A percentile compares a stretch with the other conserved stretches of the same genome.
Evolutionary conservation across 345 rosid species (phyloP).

Genomic region (Salix udensis): DNA sequence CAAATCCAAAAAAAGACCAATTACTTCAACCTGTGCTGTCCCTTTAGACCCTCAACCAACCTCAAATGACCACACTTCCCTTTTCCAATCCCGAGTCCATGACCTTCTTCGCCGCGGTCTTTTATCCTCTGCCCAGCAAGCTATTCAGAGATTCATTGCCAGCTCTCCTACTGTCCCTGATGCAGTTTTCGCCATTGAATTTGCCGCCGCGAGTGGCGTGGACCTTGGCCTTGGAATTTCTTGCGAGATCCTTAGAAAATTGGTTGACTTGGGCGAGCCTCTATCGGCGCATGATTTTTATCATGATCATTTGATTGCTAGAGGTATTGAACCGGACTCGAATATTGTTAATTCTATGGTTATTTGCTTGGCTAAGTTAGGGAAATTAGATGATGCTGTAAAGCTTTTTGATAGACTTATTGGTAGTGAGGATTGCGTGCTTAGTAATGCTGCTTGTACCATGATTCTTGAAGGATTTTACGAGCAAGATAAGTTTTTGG

Average conservation of each 20-base stretch:
- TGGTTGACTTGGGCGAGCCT: too few relatives aligned
- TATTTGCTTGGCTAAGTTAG: constrained; percentile 48
- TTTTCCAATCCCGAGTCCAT: constrained; percentile 41
- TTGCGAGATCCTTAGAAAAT: too few relatives aligned
- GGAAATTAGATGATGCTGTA: constrained; percentile 51
- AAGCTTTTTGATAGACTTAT: constrained; percentile 42
- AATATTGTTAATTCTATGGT: constrained; percentile 46
- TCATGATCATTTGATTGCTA: constrained; percentile 26
- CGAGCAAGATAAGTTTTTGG: constrained; percentile 38
- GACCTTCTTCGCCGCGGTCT: constrained; percentile 43
- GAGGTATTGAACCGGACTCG: constrained; percentile 41
- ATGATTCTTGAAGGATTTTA: constrained; percentile 40
- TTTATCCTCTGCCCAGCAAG: constrained; percentile 38
- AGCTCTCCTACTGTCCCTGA: too few relatives aligned
- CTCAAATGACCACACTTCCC: constrained; percentile 30
- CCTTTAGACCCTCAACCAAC: too few relatives aligned
- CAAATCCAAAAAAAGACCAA: too few relatives aligned
- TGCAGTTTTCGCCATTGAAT: too few relatives aligned
- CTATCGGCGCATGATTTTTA: constrained; percentile 40
- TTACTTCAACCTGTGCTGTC: too few relatives aligned
- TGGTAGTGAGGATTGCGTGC: constrained; percentile 24
- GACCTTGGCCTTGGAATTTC: too few relatives aligned
- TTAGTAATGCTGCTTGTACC: constrained; percentile 32
- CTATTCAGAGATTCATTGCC: constrained; percentile 32
- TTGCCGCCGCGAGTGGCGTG: too few relatives aligned